phyloP scores from a whole-genome alignment of 1,284 basidiomycete genomes.

The Austropuccinia psidii region DNA sequence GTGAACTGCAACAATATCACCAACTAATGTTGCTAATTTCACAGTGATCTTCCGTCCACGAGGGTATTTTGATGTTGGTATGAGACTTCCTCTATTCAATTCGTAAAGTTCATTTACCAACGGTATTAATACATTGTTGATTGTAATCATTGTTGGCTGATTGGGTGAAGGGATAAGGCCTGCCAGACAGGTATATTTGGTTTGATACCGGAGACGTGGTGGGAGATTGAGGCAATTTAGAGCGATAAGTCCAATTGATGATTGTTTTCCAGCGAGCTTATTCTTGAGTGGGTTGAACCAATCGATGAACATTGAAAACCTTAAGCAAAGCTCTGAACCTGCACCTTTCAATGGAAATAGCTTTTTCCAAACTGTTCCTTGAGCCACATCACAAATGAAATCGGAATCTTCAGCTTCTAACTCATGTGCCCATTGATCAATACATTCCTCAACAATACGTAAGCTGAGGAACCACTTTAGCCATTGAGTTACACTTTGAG shows the following conservation, averaged over 20 bases:
- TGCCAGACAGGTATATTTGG: background rate
- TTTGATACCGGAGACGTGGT: background rate
- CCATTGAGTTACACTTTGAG: too few relatives aligned
- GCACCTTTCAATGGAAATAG: too few relatives aligned
- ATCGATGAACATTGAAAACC: background rate
- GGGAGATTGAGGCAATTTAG: background rate
- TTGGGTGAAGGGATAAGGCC: background rate
- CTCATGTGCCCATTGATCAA: too few relatives aligned
- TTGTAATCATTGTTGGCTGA: background rate
- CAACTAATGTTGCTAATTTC: background rate
- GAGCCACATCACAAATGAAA: too few relatives aligned
- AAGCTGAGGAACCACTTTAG: too few relatives aligned
- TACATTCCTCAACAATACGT: too few relatives aligned
- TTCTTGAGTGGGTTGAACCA: background rate
- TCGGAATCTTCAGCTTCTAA: too few relatives aligned
- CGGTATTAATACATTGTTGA: background rate
- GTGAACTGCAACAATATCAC: background rate
- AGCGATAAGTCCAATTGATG: background rate
- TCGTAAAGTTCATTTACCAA: background rate
- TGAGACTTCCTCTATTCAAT: background rate
- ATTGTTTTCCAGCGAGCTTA: background rate
- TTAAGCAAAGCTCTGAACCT: too few relatives aligned
- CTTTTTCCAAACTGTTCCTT: too few relatives aligned
- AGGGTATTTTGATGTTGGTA: background rate
- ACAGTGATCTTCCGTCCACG: background rate